Evolutionary conservation across 2,329 filamentous ascomycete genomes (phyloP).

Genomic region (Xylaria sp.): DNA sequence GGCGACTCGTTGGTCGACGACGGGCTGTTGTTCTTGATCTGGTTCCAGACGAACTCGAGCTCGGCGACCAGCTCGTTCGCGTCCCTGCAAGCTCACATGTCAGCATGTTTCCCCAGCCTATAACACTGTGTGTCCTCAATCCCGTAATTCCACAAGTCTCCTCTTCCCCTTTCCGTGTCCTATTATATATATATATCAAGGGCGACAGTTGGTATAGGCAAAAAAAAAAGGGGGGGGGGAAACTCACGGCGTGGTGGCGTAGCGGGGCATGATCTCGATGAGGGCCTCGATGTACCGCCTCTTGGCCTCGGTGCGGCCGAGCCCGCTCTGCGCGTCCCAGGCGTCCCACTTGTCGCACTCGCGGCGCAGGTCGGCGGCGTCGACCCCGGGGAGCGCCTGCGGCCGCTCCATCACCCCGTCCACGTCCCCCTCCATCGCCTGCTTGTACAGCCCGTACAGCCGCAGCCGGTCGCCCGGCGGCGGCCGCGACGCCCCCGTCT

Average conservation of each 20-base stretch:
- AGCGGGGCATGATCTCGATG: constrained; percentile 95
- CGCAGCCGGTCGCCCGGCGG: constrained; percentile 83
- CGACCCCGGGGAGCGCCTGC: constrained; percentile 49
- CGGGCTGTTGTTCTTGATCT: constrained; percentile 85
- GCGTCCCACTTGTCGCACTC: constrained; percentile 84
- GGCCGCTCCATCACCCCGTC: constrained; percentile 92
- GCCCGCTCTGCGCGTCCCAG: constrained; percentile 84
- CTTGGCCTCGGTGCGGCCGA: constrained; percentile 91
- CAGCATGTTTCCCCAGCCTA: too few species aligned
- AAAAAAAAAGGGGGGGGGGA: background rate
- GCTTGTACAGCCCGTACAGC: constrained; percentile 98
- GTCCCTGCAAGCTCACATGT: constrained; percentile 53
- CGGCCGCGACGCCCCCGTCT: constrained; percentile 86
- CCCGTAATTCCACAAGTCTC: too few species aligned
- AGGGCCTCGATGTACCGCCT: constrained; percentile 89
- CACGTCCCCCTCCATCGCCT: constrained; percentile 98
- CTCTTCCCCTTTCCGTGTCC: background rate
- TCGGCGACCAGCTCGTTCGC: constrained; percentile 86
- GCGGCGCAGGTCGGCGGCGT: constrained; percentile 57
- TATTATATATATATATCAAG: background rate
- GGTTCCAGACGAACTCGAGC: constrained; percentile 99
- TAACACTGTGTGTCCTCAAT: too few species aligned
- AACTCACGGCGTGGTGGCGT: constrained; percentile 79
- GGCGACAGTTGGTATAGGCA: background rate
- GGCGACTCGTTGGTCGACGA: constrained; percentile 62